Evolutionary conservation across 352 stramenopile genomes (phyloP).

Genomic region (Albugo candida): DNA sequence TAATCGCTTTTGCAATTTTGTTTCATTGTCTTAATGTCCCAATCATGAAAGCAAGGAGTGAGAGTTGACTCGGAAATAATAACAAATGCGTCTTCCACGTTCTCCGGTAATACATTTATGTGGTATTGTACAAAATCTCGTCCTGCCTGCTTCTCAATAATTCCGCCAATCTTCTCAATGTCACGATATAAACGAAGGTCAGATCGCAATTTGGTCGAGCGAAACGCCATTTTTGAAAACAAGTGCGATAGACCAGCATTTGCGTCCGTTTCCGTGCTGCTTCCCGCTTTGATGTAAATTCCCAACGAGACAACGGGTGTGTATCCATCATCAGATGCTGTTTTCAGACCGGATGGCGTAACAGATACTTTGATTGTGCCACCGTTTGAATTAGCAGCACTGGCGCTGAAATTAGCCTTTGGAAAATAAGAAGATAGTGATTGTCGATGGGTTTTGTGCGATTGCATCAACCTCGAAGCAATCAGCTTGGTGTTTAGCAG

Average conservation of each 20-base stretch:
- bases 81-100: conserved; percentile 35
- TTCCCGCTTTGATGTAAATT: conserved; percentile 37
- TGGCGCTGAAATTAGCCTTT: too few species aligned
- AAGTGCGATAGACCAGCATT: conserved; percentile 38
- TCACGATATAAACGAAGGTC: conserved; percentile 67
- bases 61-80: conserved; percentile 70
- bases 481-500: too few species aligned
- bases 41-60: conserved; percentile 50
- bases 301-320: conserved; percentile 36
- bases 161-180: conserved; percentile 60
- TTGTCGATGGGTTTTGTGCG: too few species aligned
- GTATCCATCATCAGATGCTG: conserved; percentile 32
- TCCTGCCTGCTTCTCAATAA: conserved; percentile 29
- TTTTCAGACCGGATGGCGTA: conserved; percentile 26
- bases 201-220: conserved; percentile 40
- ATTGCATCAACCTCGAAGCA: too few species aligned
- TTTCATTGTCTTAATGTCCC: conserved; percentile 62
- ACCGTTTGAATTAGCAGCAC: conserved; percentile 8
- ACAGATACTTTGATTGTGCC: conserved; percentile 17
- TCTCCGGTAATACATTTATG: conserved; percentile 50
- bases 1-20: conserved; percentile 33
- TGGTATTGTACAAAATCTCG: conserved; percentile 65
- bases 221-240: conserved; percentile 72
- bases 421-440: too few species aligned
- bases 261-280: conserved; percentile 38